Base-by-base conservation (phyloP, 164 flowering plant genomes). In the Vitis riparia region DNA sequence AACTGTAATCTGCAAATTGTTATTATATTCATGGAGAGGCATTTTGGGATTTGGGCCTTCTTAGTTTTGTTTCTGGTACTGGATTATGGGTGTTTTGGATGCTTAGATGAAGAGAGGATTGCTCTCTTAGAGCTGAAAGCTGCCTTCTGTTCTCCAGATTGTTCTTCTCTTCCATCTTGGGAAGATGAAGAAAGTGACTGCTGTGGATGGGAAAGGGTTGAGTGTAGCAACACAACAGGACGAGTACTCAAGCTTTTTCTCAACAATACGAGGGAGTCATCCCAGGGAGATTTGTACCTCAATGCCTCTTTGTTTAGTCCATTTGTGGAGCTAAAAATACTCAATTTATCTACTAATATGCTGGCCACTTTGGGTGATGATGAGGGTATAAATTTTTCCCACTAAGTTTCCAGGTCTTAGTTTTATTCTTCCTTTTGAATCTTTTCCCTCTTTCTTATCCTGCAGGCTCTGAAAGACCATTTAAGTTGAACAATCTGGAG, bases 41-140 rank as follows among this genome's bases (percentile, higher is more conserved):
- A 32, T 32, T 32, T 32, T 32, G 37, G 37, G 23, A 19, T 5
- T 32, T 32, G 3, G 37, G 37, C 5, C 37, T 32, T 5, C 37
- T 32, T 32, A 32, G 6, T 32, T 32, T 32, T 32, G 37, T 32
- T 32, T 32, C 37, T 32, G 37, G 37, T 32, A 5, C 37, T 32
- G 6, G 37, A 5, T 58, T 19, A 58, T 58, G 11, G 61, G 4
- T 58, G 61, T 58, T 58, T 58, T 58, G 61, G 60, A 58, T 58
- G 61, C 61, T 23, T 58, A 3, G 12, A 17, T 5, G 61, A 17
- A 58, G 55, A 51, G 61, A 58, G 29, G 17, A 19, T 58, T 58
- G 61, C 27, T 58, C 61, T 58, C 29, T 10, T 58, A 11, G 61
- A 16, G 11, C 61, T 58, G 19, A 58, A 58, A 58, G 61, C 61